Evolutionary conservation across 2,329 filamentous ascomycete genomes (phyloP), one percentile per base, ranked within the genome.

Genomic region (Thelonectria rubi): DNA sequence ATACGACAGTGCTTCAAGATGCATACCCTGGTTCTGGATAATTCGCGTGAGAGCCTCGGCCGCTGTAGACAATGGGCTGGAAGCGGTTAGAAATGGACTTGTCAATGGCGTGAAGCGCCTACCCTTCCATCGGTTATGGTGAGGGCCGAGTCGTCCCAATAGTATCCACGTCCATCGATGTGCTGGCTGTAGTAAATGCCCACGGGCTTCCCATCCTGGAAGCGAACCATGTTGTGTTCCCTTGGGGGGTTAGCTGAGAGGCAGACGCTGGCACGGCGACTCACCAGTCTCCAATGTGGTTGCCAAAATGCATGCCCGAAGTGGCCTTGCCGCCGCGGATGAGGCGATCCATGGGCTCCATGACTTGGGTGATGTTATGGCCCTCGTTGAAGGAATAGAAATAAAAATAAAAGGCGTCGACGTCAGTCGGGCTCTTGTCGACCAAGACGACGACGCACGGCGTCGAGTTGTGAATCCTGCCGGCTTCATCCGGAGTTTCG

Each of bases 11-110:
- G 4, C 3, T 17, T 30, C 26, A 6, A 12, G 7, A 12, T 30
- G 46, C 67, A 50, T 66, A 76, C 76, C 76, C 76, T 17, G 62
- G 8, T 8, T 65, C 50, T 11, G 65, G 58, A 48, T 76, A 78
- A 14, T 76, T 77, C 20, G 76, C 76, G 30, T 78, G 76, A 1
- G 76, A 75, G 3, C 76, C 76, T 5, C 63, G 65, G 5, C 73
- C 76, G 34, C 76, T 78, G 21, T 75, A 78, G 0, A 74, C 71
- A 7, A 74, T 46, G 8, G 76, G 75, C 74, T 78, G n/a, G 1
- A 63, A 5, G 42, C 6, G 9, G 43, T 60, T 10, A 58, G 57
- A 14, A 42, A 12, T 0, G 1, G 15, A 17, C 4, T 10, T 30
- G 21, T 6, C 2, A 1, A 15, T 2, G 15, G 2, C 3, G 15